A percentile compares a stretch with the other conserved stretches of the same genome.
Evolutionary conservation across 306 rosid species (phyloP).

Genomic region (Comarum palustre): DNA sequence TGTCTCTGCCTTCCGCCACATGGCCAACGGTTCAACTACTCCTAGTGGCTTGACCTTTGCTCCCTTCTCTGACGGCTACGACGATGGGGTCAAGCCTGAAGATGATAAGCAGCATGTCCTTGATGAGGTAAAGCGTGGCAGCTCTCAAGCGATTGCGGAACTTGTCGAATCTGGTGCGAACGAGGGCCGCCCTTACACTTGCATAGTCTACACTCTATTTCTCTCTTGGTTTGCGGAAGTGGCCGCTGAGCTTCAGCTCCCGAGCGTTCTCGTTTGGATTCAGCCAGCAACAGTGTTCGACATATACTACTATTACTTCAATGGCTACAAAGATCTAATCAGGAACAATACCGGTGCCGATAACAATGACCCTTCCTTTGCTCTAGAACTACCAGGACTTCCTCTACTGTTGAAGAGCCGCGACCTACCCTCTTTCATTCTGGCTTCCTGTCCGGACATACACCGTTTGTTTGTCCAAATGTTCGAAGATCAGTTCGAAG

Average conservation of each 20-base stretch:
- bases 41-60: conserved; percentile 16
- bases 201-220: conserved; percentile 26
- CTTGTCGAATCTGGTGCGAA: conserved; percentile 4
- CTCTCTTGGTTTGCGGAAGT: conserved; percentile 30
- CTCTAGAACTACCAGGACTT: conserved; percentile 22
- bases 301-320: conserved; percentile 32
- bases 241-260: conserved; percentile 24
- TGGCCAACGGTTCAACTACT: not conserved
- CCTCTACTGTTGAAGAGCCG: conserved; percentile 15
- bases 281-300: conserved; percentile 40
- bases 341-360: not conserved
- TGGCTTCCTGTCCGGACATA: not conserved
- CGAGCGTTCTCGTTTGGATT: conserved; percentile 30
- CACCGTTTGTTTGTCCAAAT: not conserved
- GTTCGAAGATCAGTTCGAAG: conserved; percentile 17
- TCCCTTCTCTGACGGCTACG: conserved; percentile 37
- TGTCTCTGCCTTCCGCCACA: conserved; percentile 17
- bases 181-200: conserved; percentile 26
- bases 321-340: conserved; percentile 26
- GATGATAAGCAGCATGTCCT: not conserved
- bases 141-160: conserved; percentile 24
- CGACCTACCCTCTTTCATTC: conserved; percentile 36
- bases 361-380: not conserved
- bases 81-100: conserved; percentile 15
- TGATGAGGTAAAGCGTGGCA: conserved; percentile 1